Percentiles rank a stretch among this genome's conserved stretches.
These are phyloP conservation scores for Zalaria obscura DNA, from an alignment of 2,329 filamentous ascomycete species.

Conservation along the genomic window DNA sequence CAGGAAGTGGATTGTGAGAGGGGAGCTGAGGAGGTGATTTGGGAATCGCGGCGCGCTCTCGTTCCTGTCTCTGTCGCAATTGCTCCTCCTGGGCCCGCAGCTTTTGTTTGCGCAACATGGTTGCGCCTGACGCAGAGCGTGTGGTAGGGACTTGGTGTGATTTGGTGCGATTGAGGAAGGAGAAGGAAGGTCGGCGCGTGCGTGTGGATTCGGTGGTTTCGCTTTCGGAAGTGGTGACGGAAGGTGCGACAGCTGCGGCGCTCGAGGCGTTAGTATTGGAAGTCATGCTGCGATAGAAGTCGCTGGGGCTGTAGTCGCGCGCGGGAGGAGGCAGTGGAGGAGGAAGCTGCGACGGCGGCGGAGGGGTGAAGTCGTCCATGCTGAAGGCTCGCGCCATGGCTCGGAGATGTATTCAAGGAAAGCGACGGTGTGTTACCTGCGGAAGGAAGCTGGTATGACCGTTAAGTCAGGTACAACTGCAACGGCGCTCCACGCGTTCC, in stretches of 20 bases:
- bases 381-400: neutral
- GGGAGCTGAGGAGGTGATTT: constrained; percentile 47
- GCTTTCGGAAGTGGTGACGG: neutral
- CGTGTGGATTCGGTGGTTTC: neutral
- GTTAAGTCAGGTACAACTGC: too few relatives aligned
- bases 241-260: neutral
- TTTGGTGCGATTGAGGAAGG: constrained; percentile 6
- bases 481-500: too few relatives aligned
- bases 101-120: constrained; percentile 23
- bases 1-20: constrained; percentile 28
- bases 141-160: constrained; percentile 6
- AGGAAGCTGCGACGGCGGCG: constrained; percentile 3
- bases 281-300: neutral
- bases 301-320: neutral
- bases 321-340: constrained; percentile 4
- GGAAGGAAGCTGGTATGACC: too few relatives aligned
- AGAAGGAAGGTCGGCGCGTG: constrained; percentile 5
- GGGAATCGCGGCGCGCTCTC: constrained; percentile 26
- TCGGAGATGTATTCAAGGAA: too few relatives aligned
- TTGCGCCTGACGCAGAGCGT: constrained; percentile 2
- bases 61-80: constrained; percentile 39
- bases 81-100: constrained; percentile 36
- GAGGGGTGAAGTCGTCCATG: constrained; percentile 5
- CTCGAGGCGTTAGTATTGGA: neutral
- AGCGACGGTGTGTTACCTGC: too few relatives aligned